Base-by-base conservation (phyloP, 345 rosid species). In the Pistacia vera region DNA sequence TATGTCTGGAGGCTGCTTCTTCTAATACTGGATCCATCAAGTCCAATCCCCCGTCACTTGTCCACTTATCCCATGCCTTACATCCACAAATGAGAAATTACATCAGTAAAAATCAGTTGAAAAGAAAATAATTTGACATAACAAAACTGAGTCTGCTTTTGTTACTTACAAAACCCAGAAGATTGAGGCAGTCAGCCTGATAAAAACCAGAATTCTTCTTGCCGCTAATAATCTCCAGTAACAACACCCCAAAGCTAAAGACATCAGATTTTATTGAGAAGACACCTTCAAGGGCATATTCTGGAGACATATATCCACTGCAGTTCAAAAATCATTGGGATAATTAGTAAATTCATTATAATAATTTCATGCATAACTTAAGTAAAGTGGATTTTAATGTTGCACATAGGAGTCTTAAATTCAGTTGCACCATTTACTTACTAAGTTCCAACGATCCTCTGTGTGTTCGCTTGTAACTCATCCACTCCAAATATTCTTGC, bases 21-120 rank as follows among this genome's bases (percentile, higher is more conserved):
- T 59, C 55, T 13, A 44, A 8, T 20, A 22, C 1, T 41, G 65
- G 55, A 71, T 59, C 38, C 75, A 58, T 38, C 64, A 71, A 3
- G 18, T 71, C 75, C 0, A 8, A 8, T n/a, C 8, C 65, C 22
- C 22, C 41, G 28, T 41, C 38, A 11, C 20, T 51, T 1, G 7
- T 58, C 75, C 75, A 71, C 6, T 20, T 33, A 54, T 58, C 64
- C 75, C 55, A 71, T 38, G 75, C 75, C 56, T 58, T 12, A 10
- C n/a, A 54, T 54, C 57, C n/a, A 54, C 57, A 54, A 4, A 54
- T 13, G 18, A 4, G 57, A 13, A 54, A 54, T 17, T 3, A 16
- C 28, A 56, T 5, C 6, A 18, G 11, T 10, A 17, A 33, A 16
- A 52, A 8, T 13, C 3, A 13, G 57, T 54, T 16, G 6, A 14